Base-by-base conservation (phyloP, 2,329 filamentous ascomycete species). In the Sporothrix brasiliensis region DNA sequence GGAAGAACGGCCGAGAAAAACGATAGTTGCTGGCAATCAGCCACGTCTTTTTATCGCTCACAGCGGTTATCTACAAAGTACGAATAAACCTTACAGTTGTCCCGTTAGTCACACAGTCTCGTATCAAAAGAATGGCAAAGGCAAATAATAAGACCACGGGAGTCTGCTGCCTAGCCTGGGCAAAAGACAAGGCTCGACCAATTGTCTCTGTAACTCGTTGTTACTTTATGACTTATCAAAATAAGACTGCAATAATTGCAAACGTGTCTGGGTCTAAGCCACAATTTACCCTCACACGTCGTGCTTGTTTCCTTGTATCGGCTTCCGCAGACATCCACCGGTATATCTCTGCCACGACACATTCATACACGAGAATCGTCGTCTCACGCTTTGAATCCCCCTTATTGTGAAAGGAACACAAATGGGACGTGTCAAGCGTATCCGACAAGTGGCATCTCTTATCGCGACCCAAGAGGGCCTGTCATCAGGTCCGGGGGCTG, bases 141-240 rank as follows among this genome's bases (percentile, higher is more conserved):
- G 34, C 7, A 34, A 34, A 34, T 5, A 24, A 24, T 5, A 61
- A 16, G 34, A 34, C 4, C 34, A 61, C 56, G 56, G 34, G 56
- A 61, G n/a, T 61, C 56, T 61, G 56, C 56, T 61, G 56, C 56
- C 56, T 61, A n/a, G 56, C 56, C 56, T 61, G 56, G 34, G 56
- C 56, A 44, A 24, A 41, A 39, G 13, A 7, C 10, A 24, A n/a
- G 34, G n/a, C 19, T n/a, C 56, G 44, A 60, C 56, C 56, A 41
- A 41, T 41, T 60, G 16, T 52, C 19, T 41, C 56, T 14, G 34
- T 44, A 16, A 24, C 56, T 34, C 7, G 34, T 34, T 9, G 34
- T 34, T 34, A 9, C 34, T 34, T 61, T 24, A 24, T 24, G 34
- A 61, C 44, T 61, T 44, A 60, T 60, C 24, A 60, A 60, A 44